Conservation (phyloP, 495 filamentous ascomycete genomes). For the Monascus purpureus region DNA sequence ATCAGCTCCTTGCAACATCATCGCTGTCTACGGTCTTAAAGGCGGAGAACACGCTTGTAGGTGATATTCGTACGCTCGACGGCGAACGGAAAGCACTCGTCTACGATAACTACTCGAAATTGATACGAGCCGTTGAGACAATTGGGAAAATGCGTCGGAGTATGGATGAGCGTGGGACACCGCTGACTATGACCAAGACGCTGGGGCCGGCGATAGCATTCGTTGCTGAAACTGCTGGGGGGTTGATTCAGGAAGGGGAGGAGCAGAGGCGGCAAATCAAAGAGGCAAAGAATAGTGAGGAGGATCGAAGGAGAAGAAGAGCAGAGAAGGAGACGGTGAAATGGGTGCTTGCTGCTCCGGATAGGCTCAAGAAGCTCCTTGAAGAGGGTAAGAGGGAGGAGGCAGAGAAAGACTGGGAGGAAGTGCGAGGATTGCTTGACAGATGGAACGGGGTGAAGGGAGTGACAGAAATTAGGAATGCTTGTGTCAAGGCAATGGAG, state of each 20-base stretch:
- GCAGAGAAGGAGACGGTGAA: slow-evolving; percentile 52
- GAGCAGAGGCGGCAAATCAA: slow-evolving; percentile 21
- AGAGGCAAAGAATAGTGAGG: slow-evolving; percentile 20
- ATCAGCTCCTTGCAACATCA: slow-evolving; percentile 29
- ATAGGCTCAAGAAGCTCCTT: slow-evolving; percentile 34
- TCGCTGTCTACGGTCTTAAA: slow-evolving; percentile 54
- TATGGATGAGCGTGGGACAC: slow-evolving; percentile 33
- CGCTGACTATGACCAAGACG: slow-evolving; percentile 41
- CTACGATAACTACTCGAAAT: slow-evolving; percentile 95
- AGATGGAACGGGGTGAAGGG: slow-evolving; percentile 48
- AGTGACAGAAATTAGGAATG: slow-evolving; percentile 42
- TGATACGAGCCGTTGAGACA: slow-evolving; percentile 89
- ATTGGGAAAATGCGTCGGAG: slow-evolving; percentile 55
- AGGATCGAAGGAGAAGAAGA: slow-evolving; percentile 18
- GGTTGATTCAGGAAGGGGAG: slow-evolving; percentile 43
- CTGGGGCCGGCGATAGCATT: slow-evolving; percentile 64
- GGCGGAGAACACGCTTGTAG: slow-evolving; percentile 38
- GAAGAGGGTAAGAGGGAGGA: slow-evolving; percentile 34
- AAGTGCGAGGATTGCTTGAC: slow-evolving; percentile 27
- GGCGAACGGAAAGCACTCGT: slow-evolving; percentile 93
- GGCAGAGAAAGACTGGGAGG: slow-evolving; percentile 48
- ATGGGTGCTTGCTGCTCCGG: slow-evolving; percentile 53
- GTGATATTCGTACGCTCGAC: slow-evolving; percentile 78
- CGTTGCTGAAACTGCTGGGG: slow-evolving; percentile 64
- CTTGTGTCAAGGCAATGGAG: slow-evolving; percentile 44